Evolutionary conservation across 1,284 basidiomycete genomes (phyloP).

Genomic region (Mycosarcoma maydis): DNA sequence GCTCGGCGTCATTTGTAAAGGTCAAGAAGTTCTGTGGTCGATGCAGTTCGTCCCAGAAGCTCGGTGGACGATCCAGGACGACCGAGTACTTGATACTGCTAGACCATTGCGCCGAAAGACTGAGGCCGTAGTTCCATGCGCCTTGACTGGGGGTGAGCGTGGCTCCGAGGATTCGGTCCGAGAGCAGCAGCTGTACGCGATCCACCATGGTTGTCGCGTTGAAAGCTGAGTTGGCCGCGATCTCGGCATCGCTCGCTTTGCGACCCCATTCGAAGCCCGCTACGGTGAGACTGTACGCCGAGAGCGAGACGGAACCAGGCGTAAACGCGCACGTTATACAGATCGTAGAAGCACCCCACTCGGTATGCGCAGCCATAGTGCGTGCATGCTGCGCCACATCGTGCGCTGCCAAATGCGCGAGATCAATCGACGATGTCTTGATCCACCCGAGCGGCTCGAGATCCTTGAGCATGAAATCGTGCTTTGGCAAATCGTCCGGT

Average conservation of each 20-base stretch:
- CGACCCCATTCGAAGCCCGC: slow-evolving; percentile 98
- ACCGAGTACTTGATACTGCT: slow-evolving; percentile 84
- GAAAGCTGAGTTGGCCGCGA: slow-evolving; percentile 76
- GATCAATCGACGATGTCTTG: slow-evolving; percentile 80
- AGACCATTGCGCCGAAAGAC: slow-evolving; percentile 87
- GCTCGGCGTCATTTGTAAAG: slow-evolving; percentile 46
- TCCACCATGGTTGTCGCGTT: slow-evolving; percentile 89
- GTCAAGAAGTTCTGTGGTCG: slow-evolving; percentile 71
- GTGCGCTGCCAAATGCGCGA: slow-evolving; percentile 77
- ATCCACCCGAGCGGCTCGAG: slow-evolving; percentile 97
- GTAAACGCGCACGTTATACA: slow-evolving; percentile 96
- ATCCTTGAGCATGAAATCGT: slow-evolving; percentile 93
- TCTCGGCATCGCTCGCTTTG: slow-evolving; percentile 83
- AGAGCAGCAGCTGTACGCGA: slow-evolving; percentile 90
- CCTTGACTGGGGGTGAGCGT: slow-evolving; percentile 59
- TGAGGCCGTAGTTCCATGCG: slow-evolving; percentile 66
- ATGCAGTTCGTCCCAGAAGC: slow-evolving; percentile 97
- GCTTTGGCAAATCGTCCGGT: slow-evolving; percentile 84
- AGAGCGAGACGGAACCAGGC: slow-evolving; percentile 93
- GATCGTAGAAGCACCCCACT: slow-evolving; percentile 92
- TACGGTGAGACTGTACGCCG: slow-evolving; percentile 87
- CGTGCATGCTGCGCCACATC: slow-evolving; percentile 97
- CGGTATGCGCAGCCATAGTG: slow-evolving; percentile 93
- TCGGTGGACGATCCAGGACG: slow-evolving; percentile 85
- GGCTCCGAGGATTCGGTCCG: slow-evolving; percentile 73